phyloP scores from a whole-genome alignment of 495 filamentous ascomycete species.

The Neurospora pannonica region DNA sequence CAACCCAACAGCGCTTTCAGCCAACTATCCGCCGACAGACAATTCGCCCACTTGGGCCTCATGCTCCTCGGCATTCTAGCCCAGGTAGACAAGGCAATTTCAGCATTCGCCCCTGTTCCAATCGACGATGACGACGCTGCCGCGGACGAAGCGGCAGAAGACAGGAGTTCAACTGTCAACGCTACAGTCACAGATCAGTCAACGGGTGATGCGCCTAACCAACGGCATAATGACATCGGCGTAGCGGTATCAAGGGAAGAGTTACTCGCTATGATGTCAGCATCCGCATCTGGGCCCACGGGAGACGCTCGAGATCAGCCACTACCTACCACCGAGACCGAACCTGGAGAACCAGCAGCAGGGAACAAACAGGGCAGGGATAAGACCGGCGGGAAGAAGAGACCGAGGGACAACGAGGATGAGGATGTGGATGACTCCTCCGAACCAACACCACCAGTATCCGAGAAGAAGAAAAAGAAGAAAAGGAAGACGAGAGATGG shows the following conservation, averaged over 20 bases:
- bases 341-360: conserved; percentile 2
- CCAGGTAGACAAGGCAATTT: conserved; percentile 42
- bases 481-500: conserved; percentile 17
- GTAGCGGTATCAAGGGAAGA: conserved; percentile 11
- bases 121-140: conserved; percentile 2
- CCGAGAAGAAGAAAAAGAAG: conserved; percentile 15
- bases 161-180: not conserved
- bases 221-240: conserved; percentile 8
- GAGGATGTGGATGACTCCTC: not conserved
- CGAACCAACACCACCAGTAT: not conserved
- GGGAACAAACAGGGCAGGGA: not conserved
- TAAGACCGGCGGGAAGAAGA: not conserved
- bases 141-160: conserved; percentile 7
- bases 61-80: conserved; percentile 59
- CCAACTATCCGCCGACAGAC: conserved; percentile 58
- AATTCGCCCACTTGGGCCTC: conserved; percentile 72
- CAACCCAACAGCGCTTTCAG: conserved; percentile 49
- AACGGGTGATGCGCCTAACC: not conserved
- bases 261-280: not conserved
- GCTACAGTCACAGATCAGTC: not conserved
- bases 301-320: not conserved
- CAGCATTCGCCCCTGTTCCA: conserved; percentile 10
- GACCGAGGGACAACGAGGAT: not conserved
- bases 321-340: not conserved
- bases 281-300: not conserved